A percentile compares a stretch with the other conserved stretches of the same genome.
Evolutionary conservation across 805 yeast species (phyloP).

Genomic region (Spathaspora hagerdaliae): DNA sequence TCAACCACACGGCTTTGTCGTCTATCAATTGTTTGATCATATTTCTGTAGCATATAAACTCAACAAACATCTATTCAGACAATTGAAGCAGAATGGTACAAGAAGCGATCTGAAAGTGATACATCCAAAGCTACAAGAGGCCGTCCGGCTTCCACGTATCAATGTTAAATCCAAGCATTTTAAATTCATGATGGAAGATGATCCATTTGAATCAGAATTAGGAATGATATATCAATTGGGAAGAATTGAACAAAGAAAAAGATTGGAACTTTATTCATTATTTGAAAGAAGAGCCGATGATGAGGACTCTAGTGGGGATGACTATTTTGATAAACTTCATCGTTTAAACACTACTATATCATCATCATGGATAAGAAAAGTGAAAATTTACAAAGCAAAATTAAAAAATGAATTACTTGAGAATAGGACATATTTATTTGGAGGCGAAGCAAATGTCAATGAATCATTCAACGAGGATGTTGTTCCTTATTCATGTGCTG

Average conservation of each 20-base stretch:
- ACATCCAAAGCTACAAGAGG: slow-evolving; percentile 25
- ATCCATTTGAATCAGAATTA: slow-evolving; percentile 39
- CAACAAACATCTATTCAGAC: slow-evolving; percentile 28
- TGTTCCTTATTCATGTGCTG: slow-evolving; percentile 25
- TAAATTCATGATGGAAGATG: slow-evolving; percentile 38
- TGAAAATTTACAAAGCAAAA: slow-evolving; percentile 40
- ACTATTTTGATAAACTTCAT: slow-evolving; percentile 21
- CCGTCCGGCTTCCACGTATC: slow-evolving; percentile 26
- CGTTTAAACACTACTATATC: slow-evolving; percentile 46
- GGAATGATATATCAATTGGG: slow-evolving; percentile 42
- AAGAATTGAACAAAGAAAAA: slow-evolving; percentile 33
- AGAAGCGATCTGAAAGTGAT: slow-evolving; percentile 15
- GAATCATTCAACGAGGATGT: slow-evolving; percentile 18
- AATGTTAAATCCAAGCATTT: slow-evolving; percentile 22
- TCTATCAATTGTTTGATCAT: slow-evolving; percentile 35
- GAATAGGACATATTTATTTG: slow-evolving; percentile 32
- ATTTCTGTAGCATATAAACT: slow-evolving; percentile 30
- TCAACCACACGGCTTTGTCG: slow-evolving; percentile 38
- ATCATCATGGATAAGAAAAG: slow-evolving; percentile 67
- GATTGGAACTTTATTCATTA: slow-evolving; percentile 25
- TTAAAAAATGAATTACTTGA: slow-evolving; percentile 37
- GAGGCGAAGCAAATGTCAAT: slow-evolving; percentile 22
- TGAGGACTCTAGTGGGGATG: slow-evolving; percentile 12
- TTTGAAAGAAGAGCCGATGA: slow-evolving; percentile 15
- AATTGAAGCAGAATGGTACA: slow-evolving; percentile 12